Evolutionary conservation across 2,329 filamentous ascomycete genomes (phyloP).

Genomic region (Fusarium floridanum): DNA sequence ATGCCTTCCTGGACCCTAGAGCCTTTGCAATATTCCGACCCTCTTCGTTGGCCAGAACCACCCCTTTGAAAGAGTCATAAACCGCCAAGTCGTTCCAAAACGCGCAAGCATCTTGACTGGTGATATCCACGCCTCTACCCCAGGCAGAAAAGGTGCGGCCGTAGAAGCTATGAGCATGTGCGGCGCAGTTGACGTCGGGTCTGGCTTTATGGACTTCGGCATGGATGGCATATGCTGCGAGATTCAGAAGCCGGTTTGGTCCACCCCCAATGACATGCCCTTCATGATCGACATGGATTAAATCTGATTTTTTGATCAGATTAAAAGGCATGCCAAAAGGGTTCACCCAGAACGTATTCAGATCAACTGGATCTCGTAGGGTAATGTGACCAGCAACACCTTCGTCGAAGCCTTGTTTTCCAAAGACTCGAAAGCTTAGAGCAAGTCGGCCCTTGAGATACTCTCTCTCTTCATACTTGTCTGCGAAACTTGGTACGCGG

Average conservation of each 20-base stretch:
- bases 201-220: conserved; percentile 11
- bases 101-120: neutral
- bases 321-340: conserved; percentile 47
- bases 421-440: conserved; percentile 41
- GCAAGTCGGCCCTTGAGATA: no score
- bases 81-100: neutral
- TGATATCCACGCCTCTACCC: neutral
- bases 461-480: no score
- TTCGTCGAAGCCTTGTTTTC: conserved; percentile 57
- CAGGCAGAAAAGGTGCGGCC: conserved; percentile 2
- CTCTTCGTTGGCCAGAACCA: neutral
- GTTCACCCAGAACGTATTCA: conserved; percentile 58
- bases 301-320: neutral
- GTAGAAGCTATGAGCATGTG: conserved; percentile 14
- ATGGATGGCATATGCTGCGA: conserved; percentile 18
- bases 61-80: neutral
- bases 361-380: conserved; percentile 47
- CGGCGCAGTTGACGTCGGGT: conserved; percentile 18
- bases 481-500: no score
- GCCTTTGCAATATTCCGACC: conserved; percentile 13
- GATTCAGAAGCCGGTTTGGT: neutral
- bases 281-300: neutral
- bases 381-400: conserved; percentile 61
- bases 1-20: conserved; percentile 11
- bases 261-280: neutral